Percentiles rank a stretch among this genome's conserved stretches.
phyloP scores from a whole-genome alignment of 306 rosid species.

The Adenanthera pavonina region DNA sequence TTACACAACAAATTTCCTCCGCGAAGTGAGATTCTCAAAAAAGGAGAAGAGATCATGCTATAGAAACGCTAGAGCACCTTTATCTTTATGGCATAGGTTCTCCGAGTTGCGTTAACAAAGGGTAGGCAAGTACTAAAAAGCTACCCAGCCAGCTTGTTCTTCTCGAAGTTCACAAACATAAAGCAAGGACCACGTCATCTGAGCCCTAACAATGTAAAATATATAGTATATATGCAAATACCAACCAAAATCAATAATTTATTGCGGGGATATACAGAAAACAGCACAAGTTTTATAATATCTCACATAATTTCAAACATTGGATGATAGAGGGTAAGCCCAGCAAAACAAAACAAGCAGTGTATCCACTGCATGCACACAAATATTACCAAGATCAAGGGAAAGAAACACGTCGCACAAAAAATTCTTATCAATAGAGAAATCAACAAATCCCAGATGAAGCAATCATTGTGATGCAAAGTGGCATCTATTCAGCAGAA shows the following conservation, averaged over 20 bases:
- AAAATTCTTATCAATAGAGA: neutral
- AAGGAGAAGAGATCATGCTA: neutral
- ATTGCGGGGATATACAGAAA: constrained; percentile 6
- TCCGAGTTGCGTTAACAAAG: constrained; percentile 8
- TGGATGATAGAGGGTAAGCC: neutral
- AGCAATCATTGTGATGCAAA: neutral
- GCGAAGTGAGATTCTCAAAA: neutral
- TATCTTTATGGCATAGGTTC: neutral
- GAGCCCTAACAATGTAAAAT: constrained; percentile 2
- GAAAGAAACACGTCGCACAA: constrained; percentile 9
- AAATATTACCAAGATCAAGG: constrained; percentile 30
- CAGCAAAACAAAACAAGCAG: constrained; percentile 22
- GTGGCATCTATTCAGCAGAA: neutral
- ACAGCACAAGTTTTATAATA: constrained; percentile 8
- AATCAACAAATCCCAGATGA: constrained; percentile 38
- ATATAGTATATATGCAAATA: neutral
- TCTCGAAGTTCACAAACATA: constrained; percentile 25
- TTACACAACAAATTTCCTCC: neutral
- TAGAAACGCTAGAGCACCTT: constrained; percentile 23
- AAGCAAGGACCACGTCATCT: constrained; percentile 18
- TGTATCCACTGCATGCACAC: constrained; percentile 16
- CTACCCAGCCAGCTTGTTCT: constrained; percentile 4
- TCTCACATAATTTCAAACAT: constrained; percentile 4
- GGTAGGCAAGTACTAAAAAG: neutral
- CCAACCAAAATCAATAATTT: constrained; percentile 32